phyloP scores from a whole-genome alignment of 345 rosid genomes.

The Arabidopsis thaliana region TAIR10.1 NC_003070.9:6943001-6943500 shows the following conservation, averaged over 20 bases:
- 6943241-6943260: conserved; percentile 55
- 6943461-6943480: conserved; percentile 94
- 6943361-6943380: conserved; percentile 80
- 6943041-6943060: conserved; percentile 8
- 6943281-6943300: conserved; percentile 77
- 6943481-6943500: conserved; percentile 50
- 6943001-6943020: not conserved
- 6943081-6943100: not conserved
- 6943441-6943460: conserved; percentile 99
- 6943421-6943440: conserved; percentile 95
- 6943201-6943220: conserved; percentile 17
- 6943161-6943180: conserved; percentile 19
- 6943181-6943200: conserved; percentile 15
- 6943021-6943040: not conserved
- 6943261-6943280: conserved; percentile 56
- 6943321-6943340: conserved; percentile 70
- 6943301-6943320: conserved; percentile 54
- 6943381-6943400: conserved; percentile 87
- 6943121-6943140: not conserved
- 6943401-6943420: conserved; percentile 79
- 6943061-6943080: not conserved
- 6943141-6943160: conserved; percentile 10
- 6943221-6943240: conserved; percentile 43
- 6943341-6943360: conserved; percentile 80
- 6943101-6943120: not conserved